Percentiles rank a stretch among this genome's conserved stretches.
These are phyloP conservation scores for Tilletia caries DNA, from an alignment of 1,284 basidiomycete species.

Conservation along the genomic window DNA sequence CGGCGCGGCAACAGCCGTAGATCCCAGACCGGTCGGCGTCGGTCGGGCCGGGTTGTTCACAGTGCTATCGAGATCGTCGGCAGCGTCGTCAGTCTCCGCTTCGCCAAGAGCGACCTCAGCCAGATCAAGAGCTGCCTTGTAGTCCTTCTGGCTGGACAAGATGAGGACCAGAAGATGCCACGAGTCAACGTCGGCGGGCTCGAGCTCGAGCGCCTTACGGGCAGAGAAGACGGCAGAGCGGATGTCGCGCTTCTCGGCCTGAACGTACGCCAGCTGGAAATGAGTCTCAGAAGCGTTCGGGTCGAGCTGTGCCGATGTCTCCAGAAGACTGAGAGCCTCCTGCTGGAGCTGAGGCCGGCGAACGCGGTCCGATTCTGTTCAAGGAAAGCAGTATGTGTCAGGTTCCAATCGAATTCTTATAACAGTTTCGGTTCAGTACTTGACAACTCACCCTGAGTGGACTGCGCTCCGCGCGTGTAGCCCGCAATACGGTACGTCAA, in stretches of 20 bases:
- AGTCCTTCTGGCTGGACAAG: slow-evolving; percentile 74
- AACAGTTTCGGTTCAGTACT: neutral
- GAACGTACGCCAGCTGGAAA: slow-evolving; percentile 57
- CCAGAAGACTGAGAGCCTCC: slow-evolving; percentile 63
- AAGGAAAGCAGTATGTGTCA: neutral
- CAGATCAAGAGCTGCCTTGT: slow-evolving; percentile 72
- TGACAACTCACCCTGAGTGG: slow-evolving; percentile 21
- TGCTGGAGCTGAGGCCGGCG: slow-evolving; percentile 64
- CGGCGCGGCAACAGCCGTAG: slow-evolving; percentile 38
- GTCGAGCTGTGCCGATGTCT: slow-evolving; percentile 61
- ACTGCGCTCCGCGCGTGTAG: slow-evolving; percentile 29
- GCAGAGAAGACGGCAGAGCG: slow-evolving; percentile 68
- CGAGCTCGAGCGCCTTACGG: slow-evolving; percentile 69
- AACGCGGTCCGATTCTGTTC: slow-evolving; percentile 66
- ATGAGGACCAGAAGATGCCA: slow-evolving; percentile 90
- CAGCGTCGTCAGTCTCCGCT: slow-evolving; percentile 43
- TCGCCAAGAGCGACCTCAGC: slow-evolving; percentile 63
- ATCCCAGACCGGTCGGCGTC: slow-evolving; percentile 14
- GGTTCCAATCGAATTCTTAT: neutral
- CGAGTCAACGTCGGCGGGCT: slow-evolving; percentile 69
- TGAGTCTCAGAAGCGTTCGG: slow-evolving; percentile 64
- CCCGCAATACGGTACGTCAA: slow-evolving; percentile 33
- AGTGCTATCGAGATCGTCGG: slow-evolving; percentile 18
- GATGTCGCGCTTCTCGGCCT: slow-evolving; percentile 70
- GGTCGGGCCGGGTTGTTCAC: slow-evolving; percentile 52